Evolutionary conservation across 2,329 filamentous ascomycete genomes (phyloP).

Genomic region (Alternaria sp.): DNA sequence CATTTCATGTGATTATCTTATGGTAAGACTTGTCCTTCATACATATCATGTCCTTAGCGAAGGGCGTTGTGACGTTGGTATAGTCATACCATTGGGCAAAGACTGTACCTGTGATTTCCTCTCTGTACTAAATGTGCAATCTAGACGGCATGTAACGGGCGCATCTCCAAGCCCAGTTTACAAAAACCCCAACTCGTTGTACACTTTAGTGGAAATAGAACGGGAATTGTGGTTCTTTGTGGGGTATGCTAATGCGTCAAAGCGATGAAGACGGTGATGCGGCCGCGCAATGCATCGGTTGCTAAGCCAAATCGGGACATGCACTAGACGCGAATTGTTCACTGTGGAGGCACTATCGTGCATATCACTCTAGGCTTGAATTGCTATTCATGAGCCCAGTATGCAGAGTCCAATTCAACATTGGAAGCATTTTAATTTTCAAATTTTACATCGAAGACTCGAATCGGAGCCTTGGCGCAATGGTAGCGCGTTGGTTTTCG

Average conservation of each 20-base stretch:
- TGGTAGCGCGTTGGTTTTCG: slow-evolving; percentile 45
- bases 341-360: neutral
- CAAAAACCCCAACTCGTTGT: neutral
- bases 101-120: neutral
- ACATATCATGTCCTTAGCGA: too few relatives aligned
- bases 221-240: neutral
- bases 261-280: neutral
- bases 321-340: neutral
- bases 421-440: rapidly evolving
- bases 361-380: too few relatives aligned
- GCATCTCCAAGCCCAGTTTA: neutral
- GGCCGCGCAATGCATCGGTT: neutral
- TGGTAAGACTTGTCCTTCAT: too few relatives aligned
- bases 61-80: too few relatives aligned
- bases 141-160: neutral
- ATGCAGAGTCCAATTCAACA: neutral
- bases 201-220: neutral
- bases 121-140: neutral
- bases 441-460: slow-evolving; percentile 8
- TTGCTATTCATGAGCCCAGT: too few relatives aligned
- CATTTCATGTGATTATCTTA: too few relatives aligned
- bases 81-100: too few relatives aligned
- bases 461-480: slow-evolving; percentile 36
- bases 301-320: neutral
- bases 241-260: neutral